These are phyloP conservation scores for Bassia scoparia DNA, from an alignment of 148 eudicot species.

Conservation along the genomic window DNA sequence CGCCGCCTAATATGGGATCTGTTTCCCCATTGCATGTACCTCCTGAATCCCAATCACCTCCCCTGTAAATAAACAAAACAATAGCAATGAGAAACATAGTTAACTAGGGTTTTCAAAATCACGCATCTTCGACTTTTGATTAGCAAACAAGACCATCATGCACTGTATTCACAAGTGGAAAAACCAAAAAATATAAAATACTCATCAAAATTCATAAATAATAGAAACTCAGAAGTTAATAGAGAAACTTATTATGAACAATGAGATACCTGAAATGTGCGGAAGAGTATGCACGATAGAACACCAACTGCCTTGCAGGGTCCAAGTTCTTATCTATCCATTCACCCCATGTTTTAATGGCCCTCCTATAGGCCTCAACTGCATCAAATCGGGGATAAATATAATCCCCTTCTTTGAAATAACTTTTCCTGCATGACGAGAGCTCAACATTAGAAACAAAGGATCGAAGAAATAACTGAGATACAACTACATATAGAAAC, in stretches of 20 bases:
- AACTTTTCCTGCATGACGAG: slow-evolving; percentile 63
- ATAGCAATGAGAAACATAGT: neutral
- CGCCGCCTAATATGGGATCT: slow-evolving; percentile 52
- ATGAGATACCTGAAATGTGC: slow-evolving; percentile 76
- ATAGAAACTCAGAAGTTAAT: neutral
- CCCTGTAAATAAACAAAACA: slow-evolving; percentile 39
- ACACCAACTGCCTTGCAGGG: slow-evolving; percentile 49
- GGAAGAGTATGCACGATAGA: slow-evolving; percentile 90
- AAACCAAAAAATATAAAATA: neutral
- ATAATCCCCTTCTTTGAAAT: slow-evolving; percentile 77
- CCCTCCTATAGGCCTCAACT: slow-evolving; percentile 80
- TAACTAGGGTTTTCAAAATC: neutral
- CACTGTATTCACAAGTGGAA: neutral
- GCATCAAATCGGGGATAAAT: slow-evolving; percentile 66
- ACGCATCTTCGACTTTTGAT: neutral
- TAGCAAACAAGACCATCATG: neutral
- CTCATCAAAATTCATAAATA: neutral
- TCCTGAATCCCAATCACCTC: slow-evolving; percentile 98
- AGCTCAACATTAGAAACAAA: slow-evolving; percentile 1
- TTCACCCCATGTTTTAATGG: slow-evolving; percentile 81
- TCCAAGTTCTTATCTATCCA: slow-evolving; percentile 68
- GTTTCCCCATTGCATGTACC: slow-evolving; percentile 84
- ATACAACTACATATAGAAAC: neutral
- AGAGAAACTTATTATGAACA: neutral
- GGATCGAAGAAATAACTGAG: neutral